Evolutionary conservation across 306 rosid species (phyloP).

Genomic region (Ziziphus jujuba): DNA sequence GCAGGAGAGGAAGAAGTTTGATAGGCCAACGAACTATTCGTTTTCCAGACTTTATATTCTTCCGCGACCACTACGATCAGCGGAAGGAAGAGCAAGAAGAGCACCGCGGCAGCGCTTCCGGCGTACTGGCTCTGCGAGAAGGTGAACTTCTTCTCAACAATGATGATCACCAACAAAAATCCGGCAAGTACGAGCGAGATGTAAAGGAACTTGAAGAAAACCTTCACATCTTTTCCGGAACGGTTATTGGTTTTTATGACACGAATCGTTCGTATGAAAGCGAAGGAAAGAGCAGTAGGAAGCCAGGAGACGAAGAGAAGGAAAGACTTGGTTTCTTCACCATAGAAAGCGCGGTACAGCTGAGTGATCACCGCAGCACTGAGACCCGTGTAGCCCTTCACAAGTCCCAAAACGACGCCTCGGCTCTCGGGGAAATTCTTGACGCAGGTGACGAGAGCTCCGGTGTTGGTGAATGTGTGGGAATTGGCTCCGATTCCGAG

Average conservation of each 20-base stretch:
- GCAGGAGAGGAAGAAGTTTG: slow-evolving; percentile 11
- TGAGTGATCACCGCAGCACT: slow-evolving; percentile 78
- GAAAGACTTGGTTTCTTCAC: slow-evolving; percentile 41
- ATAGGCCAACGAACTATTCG: not conserved
- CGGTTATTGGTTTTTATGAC: slow-evolving; percentile 38
- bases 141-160: slow-evolving; percentile 34
- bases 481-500: slow-evolving; percentile 68
- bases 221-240: slow-evolving; percentile 38
- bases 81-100: slow-evolving; percentile 60
- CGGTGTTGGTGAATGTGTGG: slow-evolving; percentile 70
- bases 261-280: slow-evolving; percentile 51
- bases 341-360: slow-evolving; percentile 59
- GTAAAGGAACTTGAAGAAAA: slow-evolving; percentile 62
- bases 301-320: slow-evolving; percentile 70
- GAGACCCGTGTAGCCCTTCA: slow-evolving; percentile 65
- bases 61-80: slow-evolving; percentile 47
- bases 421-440: slow-evolving; percentile 72
- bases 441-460: slow-evolving; percentile 66
- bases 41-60: slow-evolving; percentile 31
- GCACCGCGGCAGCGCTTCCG: slow-evolving; percentile 41
- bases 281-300: slow-evolving; percentile 58
- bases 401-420: slow-evolving; percentile 58
- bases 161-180: slow-evolving; percentile 54
- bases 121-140: slow-evolving; percentile 48
- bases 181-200: slow-evolving; percentile 60